Evolutionary conservation across 2,329 filamentous ascomycete species (phyloP).

Genomic region (Aspergillus sp.): DNA sequence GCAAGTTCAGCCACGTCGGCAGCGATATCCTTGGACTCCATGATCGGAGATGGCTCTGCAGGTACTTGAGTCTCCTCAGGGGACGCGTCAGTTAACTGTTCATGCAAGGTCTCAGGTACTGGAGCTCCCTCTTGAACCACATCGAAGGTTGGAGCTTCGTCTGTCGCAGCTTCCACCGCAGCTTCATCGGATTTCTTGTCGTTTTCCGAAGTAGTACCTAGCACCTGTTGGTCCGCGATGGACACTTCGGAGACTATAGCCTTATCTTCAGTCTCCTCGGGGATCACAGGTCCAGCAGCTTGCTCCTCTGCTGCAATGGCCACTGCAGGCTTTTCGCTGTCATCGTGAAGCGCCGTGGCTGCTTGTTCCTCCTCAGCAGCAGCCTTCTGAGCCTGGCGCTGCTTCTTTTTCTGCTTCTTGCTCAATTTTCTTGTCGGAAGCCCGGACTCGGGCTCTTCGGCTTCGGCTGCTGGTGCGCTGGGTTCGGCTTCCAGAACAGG

Average conservation of each 20-base stretch:
- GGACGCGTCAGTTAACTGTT: background rate
- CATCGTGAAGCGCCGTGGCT: background rate
- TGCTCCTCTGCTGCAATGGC: background rate
- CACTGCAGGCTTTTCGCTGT: background rate
- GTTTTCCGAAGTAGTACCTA: background rate
- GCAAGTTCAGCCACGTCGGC: background rate
- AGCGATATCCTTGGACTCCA: background rate
- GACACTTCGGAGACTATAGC: background rate
- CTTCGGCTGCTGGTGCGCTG: constrained; percentile 3
- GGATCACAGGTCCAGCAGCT: background rate
- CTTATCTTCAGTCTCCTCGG: background rate
- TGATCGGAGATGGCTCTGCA: background rate
- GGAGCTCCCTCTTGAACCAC: background rate
- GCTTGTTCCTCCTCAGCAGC: constrained; percentile 10
- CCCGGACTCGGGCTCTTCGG: constrained; percentile 14
- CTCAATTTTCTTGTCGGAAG: constrained; percentile 25
- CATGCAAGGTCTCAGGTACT: background rate
- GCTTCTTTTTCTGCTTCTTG: constrained; percentile 36
- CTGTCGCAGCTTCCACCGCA: background rate
- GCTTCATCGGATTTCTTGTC: background rate
- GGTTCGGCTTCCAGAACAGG: constrained; percentile 12
- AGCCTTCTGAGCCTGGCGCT: constrained; percentile 25
- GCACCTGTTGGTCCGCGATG: background rate
- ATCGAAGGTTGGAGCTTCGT: background rate
- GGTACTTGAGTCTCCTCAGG: background rate